Base-by-base conservation (phyloP, 2,329 filamentous ascomycete genomes). In the Lasiodiplodia hormozganensis region DNA sequence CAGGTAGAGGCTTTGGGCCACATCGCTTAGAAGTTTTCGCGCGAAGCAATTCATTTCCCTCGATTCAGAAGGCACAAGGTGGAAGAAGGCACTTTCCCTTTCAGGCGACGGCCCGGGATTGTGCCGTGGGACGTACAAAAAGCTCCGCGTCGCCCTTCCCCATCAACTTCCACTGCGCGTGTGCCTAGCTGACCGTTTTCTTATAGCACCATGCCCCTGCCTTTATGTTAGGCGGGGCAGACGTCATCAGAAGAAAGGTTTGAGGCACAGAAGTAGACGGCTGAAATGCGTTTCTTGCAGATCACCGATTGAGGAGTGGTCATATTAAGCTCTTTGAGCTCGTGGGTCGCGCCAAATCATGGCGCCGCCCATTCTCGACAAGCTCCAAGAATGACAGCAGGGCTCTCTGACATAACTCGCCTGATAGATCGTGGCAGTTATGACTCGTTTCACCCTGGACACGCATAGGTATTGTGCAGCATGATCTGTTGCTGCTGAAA, bases 371-470 rank as follows among this genome's bases (percentile, higher is more conserved):
- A n/a, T 52, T 47, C 60, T 14, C 11, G 47, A 64, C 60, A 31
- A 64, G 60, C 54, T 68, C 66, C 66, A 34, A 68, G 57, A 68
- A 31, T 53, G 36, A 68, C 53, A 16, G 34, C 36, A 53, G 66
- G 66, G 56, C 47, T 62, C 49, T 68, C 66, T 68, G 66, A 62
- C 56, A 62, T 57, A 56, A 51, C 66, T 62, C 40, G 28, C 66
- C 57, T 54, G 54, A 21, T 53, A 14, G 10, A 31, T 54, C 34
- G 66, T 68, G 66, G 66, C 14, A 53, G 66, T 54, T 68, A 49
- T 68, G 56, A 47, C 43, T 68, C 66, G 66, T 68, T 68, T 68
- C 66, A 18, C 54, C 57, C 66, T 62, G 18, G n/a, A 68, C 49
- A 68, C 43, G 18, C 3, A 34, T n/a, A 25, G 25, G 25, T 25